Conservation (phyloP, 2,329 filamentous ascomycete species). For the Thermothelomyces thermophilus region DNA sequence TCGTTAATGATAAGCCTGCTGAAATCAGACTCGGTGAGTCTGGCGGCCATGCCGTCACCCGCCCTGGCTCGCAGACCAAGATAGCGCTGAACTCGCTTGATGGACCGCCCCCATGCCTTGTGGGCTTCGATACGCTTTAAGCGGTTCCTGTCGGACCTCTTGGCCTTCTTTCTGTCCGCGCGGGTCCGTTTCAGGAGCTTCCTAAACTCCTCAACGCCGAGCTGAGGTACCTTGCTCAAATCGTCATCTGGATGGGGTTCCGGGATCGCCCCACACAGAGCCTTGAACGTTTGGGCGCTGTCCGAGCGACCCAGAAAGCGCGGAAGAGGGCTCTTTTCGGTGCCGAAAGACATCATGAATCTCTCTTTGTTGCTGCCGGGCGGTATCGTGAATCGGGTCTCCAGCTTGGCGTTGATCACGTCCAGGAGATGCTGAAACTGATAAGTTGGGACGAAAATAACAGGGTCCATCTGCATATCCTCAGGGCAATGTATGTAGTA, state of each 20-base stretch:
- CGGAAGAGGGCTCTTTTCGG: slow-evolving; percentile 56
- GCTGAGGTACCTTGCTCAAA: slow-evolving; percentile 31
- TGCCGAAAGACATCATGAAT: slow-evolving; percentile 57
- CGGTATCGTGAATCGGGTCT: slow-evolving; percentile 52
- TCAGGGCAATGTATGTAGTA: slow-evolving; percentile 59
- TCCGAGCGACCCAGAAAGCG: slow-evolving; percentile 57
- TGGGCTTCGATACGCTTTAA: slow-evolving; percentile 43
- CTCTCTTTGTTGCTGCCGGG: slow-evolving; percentile 41
- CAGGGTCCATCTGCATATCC: slow-evolving; percentile 41
- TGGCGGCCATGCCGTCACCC: neutral
- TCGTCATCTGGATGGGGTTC: slow-evolving; percentile 33
- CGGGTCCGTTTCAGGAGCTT: slow-evolving; percentile 47
- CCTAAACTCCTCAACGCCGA: slow-evolving; percentile 42
- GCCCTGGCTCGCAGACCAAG: slow-evolving; percentile 55
- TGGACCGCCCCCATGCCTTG: slow-evolving; percentile 45
- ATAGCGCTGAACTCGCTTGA: slow-evolving; percentile 61
- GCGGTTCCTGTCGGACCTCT: slow-evolving; percentile 42
- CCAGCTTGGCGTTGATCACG: slow-evolving; percentile 55
- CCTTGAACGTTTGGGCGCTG: slow-evolving; percentile 33
- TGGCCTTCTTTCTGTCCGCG: slow-evolving; percentile 39
- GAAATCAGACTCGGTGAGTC: slow-evolving; percentile 35
- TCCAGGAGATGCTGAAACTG: slow-evolving; percentile 61
- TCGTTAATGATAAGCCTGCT: slow-evolving; percentile 38
- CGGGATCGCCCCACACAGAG: slow-evolving; percentile 30
- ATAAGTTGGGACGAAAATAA: slow-evolving; percentile 59